Evolutionary conservation across 208 protist species (phyloP), one percentile per base, ranked within the genome.

Genomic region (Acanthamoeba triangularis): DNA sequence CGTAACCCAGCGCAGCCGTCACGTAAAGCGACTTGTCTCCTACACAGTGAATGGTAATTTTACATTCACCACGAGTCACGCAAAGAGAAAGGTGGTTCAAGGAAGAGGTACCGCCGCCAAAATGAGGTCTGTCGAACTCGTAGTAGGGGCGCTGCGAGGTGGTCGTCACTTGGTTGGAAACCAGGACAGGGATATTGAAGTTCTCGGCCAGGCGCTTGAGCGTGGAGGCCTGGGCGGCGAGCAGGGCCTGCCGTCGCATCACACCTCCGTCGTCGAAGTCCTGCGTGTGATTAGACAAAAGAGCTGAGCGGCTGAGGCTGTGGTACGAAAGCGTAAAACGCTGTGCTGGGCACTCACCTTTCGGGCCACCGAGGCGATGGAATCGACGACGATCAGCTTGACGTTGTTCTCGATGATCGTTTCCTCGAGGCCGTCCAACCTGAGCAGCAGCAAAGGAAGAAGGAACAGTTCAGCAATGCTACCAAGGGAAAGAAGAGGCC

Each of bases 131-230:
- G 18, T 59, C 91, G 30, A 94, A 94, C 14, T 94, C 74, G 49
- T 49, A 85, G 91, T 35, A 35, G 65, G 91, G 74, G 8, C 91
- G 47, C 49, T 85, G 63, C 7, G 72, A 41, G 2, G 54, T 85
- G 18, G 91, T 94, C 20, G 91, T 94, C 67, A 94, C 91, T 28
- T 94, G 91, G 56, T 94, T 94, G 20, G 91, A 37, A 25, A 85
- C 52, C 28, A 94, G 33, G 11, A 94, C 91, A 25, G 91, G 91
- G 35, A 94, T 94, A 33, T 78, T 85, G 74, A 94, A 94, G n/a
- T 33, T 94, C 37, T 94, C 91, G 23, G 91, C 91, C n/a, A 94
- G 30, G 18, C 56, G 63, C 33, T 93, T 93, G 56, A 93, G 65
- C 10, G n/a, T 44, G 44, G 87, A 72, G 35, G 87, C 87, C 25